Conservation (phyloP, 805 yeast genomes). For the Ascoidea tarda region DNA sequence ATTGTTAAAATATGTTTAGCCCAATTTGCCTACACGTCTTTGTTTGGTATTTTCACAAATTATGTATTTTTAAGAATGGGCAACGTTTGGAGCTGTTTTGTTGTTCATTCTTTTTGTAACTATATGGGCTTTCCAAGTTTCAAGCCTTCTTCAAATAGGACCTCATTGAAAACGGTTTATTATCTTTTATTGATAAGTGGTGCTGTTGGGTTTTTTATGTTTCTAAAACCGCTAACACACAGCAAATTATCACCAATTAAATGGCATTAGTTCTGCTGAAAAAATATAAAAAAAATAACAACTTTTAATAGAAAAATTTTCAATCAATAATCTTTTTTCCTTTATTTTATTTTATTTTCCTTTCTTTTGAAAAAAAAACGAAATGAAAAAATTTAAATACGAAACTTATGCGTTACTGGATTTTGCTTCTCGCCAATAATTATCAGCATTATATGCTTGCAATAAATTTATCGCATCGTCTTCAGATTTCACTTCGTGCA, state of each 20-base stretch:
- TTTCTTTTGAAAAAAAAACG: too few relatives aligned
- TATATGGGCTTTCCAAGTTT: conserved; percentile 49
- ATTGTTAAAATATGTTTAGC: conserved; percentile 25
- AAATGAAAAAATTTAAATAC: too few relatives aligned
- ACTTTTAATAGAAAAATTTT: too few relatives aligned
- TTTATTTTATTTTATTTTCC: too few relatives aligned
- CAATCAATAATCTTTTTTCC: too few relatives aligned
- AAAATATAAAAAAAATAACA: not conserved
- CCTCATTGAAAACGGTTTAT: conserved; percentile 21
- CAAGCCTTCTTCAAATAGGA: conserved; percentile 8
- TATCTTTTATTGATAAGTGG: conserved; percentile 30
- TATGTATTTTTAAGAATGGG: conserved; percentile 36
- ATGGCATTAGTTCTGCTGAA: conserved; percentile 4
- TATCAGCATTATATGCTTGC: conserved; percentile 35
- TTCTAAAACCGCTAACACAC: conserved; percentile 17
- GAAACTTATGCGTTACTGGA: too few relatives aligned
- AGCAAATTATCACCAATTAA: conserved; percentile 9
- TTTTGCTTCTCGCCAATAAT: conserved; percentile 37
- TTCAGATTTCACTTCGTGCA: conserved; percentile 35
- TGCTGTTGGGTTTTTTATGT: conserved; percentile 20
- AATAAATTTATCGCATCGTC: conserved; percentile 36
- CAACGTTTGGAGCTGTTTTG: conserved; percentile 40
- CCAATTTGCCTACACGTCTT: conserved; percentile 51
- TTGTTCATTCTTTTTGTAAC: conserved; percentile 58
- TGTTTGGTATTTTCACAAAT: conserved; percentile 60